These are phyloP conservation scores for Pestalotiopsis sp. DNA, from an alignment of 2,329 filamentous ascomycete species.

Conservation along the genomic window DNA sequence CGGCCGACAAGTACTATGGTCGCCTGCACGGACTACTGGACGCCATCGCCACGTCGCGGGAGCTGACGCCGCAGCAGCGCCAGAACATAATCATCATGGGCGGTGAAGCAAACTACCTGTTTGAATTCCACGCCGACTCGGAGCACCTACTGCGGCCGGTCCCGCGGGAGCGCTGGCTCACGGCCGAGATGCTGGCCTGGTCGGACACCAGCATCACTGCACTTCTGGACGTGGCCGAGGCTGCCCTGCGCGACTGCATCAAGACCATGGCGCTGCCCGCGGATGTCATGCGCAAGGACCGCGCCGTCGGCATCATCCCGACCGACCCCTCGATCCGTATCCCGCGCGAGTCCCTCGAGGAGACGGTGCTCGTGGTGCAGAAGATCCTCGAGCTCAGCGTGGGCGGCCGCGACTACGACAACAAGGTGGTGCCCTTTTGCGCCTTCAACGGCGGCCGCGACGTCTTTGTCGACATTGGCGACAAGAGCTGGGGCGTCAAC, in stretches of 20 bases:
- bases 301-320: conserved; percentile 79
- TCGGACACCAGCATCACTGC: conserved; percentile 74
- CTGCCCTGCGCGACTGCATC: conserved; percentile 80
- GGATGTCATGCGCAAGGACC: conserved; percentile 81
- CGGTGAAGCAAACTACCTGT: conserved; percentile 94
- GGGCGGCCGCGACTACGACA: conserved; percentile 46
- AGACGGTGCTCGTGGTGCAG: conserved; percentile 93
- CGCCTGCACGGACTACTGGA: conserved; percentile 87
- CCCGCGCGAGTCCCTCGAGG: conserved; percentile 86
- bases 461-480: conserved; percentile 97
- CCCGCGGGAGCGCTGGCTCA: conserved; percentile 68
- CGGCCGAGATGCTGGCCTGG: conserved; percentile 79
- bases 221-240: conserved; percentile 88
- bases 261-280: conserved; percentile 79
- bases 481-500: conserved; percentile 94
- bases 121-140: conserved; percentile 70
- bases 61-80: conserved; percentile 68
- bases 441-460: conserved; percentile 98
- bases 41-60: conserved; percentile 64
- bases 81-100: conserved; percentile 89
- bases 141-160: conserved; percentile 71
- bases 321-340: conserved; percentile 67
- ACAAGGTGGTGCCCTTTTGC: conserved; percentile 75
- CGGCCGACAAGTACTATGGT: conserved; percentile 82
- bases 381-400: conserved; percentile 84